Percentiles rank a stretch among this genome's conserved stretches.
Conservation (phyloP, 2,329 filamentous ascomycete genomes). For the Xylaria sp. region DNA sequence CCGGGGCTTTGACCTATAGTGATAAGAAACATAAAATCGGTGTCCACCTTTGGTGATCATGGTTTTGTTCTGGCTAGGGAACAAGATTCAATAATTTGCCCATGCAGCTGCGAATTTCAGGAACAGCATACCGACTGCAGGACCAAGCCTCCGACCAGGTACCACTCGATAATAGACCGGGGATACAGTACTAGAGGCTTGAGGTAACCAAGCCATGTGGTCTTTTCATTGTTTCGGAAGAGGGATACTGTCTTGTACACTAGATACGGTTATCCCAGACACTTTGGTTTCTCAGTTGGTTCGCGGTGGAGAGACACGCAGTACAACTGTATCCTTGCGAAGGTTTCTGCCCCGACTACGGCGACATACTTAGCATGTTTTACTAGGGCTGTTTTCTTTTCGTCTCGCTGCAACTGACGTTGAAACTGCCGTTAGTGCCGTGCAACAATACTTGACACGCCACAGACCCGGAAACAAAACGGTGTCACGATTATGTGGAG, state of each 20-base stretch:
- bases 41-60: constrained; percentile 18
- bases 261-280: no score
- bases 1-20: constrained; percentile 24
- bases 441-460: constrained; percentile 26
- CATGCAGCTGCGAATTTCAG: constrained; percentile 24
- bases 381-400: constrained; percentile 19
- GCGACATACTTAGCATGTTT: constrained; percentile 23
- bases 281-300: background rate
- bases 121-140: constrained; percentile 19
- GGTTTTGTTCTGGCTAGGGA: constrained; percentile 17
- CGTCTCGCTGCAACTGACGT: constrained; percentile 14
- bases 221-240: constrained; percentile 33
- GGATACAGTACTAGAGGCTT: constrained; percentile 10
- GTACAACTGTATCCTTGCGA: background rate
- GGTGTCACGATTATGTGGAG: constrained; percentile 30
- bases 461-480: constrained; percentile 29
- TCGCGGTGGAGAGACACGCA: background rate
- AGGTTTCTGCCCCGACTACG: background rate
- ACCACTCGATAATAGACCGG: constrained; percentile 3
- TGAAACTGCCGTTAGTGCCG: constrained; percentile 29
- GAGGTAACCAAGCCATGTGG: constrained; percentile 42
- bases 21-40: constrained; percentile 19
- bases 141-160: constrained; percentile 21
- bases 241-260: constrained; percentile 25
- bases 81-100: constrained; percentile 25